Percentiles rank a stretch among this genome's conserved stretches.
Evolutionary conservation across 2,329 filamentous ascomycete genomes (phyloP).

Genomic region (Penicillium sp.): DNA sequence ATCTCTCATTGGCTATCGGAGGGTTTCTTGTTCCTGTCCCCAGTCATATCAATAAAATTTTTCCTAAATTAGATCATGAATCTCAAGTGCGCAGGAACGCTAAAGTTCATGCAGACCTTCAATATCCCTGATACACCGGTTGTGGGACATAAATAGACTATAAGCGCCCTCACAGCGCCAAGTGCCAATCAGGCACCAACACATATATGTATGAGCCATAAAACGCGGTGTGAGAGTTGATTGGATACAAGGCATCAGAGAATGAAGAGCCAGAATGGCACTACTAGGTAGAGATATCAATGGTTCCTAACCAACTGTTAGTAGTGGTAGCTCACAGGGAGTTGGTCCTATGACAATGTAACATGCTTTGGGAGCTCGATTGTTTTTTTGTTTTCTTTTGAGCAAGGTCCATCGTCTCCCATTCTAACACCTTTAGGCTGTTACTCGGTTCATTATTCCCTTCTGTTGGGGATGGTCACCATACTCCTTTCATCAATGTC

Average conservation of each 20-base stretch:
- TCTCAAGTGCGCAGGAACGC: neutral
- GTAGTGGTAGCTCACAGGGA: neutral
- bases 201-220: neutral
- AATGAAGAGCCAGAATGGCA: neutral
- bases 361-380: neutral
- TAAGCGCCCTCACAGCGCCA: slow-evolving; percentile 22
- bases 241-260: neutral
- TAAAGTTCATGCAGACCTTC: neutral
- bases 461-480: neutral
- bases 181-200: neutral
- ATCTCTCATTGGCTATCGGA: slow-evolving; percentile 3
- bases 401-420: neutral
- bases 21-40: neutral
- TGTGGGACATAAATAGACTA: slow-evolving; percentile 20
- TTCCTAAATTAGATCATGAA: neutral
- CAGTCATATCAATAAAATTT: neutral
- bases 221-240: neutral
- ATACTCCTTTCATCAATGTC: neutral
- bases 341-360: neutral
- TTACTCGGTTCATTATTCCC: neutral
- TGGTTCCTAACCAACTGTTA: neutral
- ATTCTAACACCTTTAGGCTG: too few species aligned
- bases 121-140: slow-evolving; percentile 9
- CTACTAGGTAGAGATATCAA: neutral
- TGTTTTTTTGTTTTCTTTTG: neutral